Evolutionary conservation across 2,329 filamentous ascomycete species (phyloP).

Genomic region (Arthrinium puccinioides): DNA sequence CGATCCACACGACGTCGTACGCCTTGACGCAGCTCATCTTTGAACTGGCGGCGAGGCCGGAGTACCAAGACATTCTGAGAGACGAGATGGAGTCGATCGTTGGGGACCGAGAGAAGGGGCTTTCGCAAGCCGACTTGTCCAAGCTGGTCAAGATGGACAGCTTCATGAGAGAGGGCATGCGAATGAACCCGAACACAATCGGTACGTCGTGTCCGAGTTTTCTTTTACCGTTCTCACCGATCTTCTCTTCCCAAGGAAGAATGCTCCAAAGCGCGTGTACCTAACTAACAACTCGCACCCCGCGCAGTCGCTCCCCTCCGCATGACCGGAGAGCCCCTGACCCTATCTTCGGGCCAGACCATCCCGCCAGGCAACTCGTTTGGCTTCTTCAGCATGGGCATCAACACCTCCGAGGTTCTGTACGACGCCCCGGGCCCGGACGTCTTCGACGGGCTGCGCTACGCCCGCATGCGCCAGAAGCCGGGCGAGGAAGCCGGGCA

Average conservation of each 20-base stretch:
- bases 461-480: neutral
- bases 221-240: no score
- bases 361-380: neutral
- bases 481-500: neutral
- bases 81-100: neutral
- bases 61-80: neutral
- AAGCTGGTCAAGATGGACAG: neutral
- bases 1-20: neutral
- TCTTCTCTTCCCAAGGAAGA: no score
- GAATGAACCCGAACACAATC: neutral
- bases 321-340: neutral
- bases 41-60: neutral
- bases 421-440: neutral
- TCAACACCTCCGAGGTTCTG: neutral
- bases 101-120: no score
- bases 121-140: neutral
- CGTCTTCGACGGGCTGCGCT: neutral
- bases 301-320: neutral
- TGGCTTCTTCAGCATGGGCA: neutral
- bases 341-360: neutral
- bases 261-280: no score
- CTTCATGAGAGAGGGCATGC: conserved; percentile 1
- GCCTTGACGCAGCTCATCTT: neutral
- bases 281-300: neutral
- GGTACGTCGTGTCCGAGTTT: neutral